Percentiles rank a stretch among this genome's conserved stretches.
These are phyloP conservation scores for Cladorrhinum sp. DNA, from an alignment of 2,329 filamentous ascomycete species.

Conservation along the genomic window DNA sequence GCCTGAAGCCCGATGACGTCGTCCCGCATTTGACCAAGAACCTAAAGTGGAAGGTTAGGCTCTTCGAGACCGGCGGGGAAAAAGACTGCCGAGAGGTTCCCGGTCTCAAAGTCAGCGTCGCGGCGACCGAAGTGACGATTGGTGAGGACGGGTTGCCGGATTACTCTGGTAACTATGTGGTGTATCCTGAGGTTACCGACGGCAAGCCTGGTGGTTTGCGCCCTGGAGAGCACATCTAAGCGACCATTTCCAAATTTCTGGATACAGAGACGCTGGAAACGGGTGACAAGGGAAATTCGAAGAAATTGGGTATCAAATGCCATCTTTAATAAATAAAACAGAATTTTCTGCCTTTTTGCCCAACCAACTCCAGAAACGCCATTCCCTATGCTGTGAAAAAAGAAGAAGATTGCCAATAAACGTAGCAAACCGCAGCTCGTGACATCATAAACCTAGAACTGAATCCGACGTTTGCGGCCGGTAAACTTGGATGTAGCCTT, in stretches of 20 bases:
- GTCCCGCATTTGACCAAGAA: slow-evolving; percentile 28
- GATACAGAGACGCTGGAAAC: neutral
- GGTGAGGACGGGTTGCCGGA: slow-evolving; percentile 25
- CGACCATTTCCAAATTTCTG: neutral
- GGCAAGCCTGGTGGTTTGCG: slow-evolving; percentile 24
- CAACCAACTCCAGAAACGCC: slow-evolving; percentile 17
- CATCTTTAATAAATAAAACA: neutral
- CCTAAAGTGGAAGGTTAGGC: slow-evolving; percentile 28
- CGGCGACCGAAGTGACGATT: slow-evolving; percentile 26
- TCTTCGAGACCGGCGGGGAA: slow-evolving; percentile 27
- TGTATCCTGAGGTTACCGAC: slow-evolving; percentile 25
- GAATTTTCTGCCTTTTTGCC: slow-evolving; percentile 7
- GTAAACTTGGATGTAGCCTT: slow-evolving; percentile 93
- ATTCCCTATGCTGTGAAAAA: slow-evolving; percentile 13
- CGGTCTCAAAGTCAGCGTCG: slow-evolving; percentile 27
- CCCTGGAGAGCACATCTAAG: slow-evolving; percentile 16
- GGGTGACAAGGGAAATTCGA: neutral
- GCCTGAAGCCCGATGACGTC: slow-evolving; percentile 26
- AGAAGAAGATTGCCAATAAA: no score
- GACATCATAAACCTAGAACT: slow-evolving; percentile 56
- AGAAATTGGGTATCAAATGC: slow-evolving; percentile 25
- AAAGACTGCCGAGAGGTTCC: slow-evolving; percentile 20
- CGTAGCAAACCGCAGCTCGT: neutral
- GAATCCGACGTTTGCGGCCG: slow-evolving; percentile 76
- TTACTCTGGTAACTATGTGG: slow-evolving; percentile 23